These are phyloP conservation scores for Xylaria sp. DNA, from an alignment of 2,329 filamentous ascomycete genomes.

Conservation along the genomic window DNA sequence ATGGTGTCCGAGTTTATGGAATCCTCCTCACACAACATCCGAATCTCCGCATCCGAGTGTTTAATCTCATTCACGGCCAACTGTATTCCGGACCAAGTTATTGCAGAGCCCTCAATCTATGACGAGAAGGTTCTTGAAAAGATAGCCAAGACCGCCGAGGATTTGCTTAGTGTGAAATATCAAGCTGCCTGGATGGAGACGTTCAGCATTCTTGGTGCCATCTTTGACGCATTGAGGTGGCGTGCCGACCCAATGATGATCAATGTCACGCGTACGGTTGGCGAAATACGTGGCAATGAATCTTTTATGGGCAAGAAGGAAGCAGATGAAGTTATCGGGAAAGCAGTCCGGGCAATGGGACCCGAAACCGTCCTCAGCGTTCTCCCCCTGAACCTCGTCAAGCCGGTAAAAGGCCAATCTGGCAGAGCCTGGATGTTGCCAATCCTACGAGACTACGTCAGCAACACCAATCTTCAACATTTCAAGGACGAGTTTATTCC, in stretches of 20 bases:
- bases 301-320: conserved; percentile 94
- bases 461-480: conserved; percentile 83
- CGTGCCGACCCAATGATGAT: conserved; percentile 77
- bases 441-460: conserved; percentile 83
- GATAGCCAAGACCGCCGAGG: conserved; percentile 71
- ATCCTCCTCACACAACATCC: conserved; percentile 88
- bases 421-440: conserved; percentile 95
- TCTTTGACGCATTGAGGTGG: conserved; percentile 89
- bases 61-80: conserved; percentile 91
- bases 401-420: conserved; percentile 74
- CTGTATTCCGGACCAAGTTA: conserved; percentile 79
- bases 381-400: conserved; percentile 82
- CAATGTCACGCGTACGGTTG: conserved; percentile 75
- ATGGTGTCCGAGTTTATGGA: conserved; percentile 81
- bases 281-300: conserved; percentile 84
- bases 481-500: conserved; percentile 87
- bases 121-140: conserved; percentile 90
- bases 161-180: conserved; percentile 84
- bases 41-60: conserved; percentile 92
- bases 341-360: conserved; percentile 87
- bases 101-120: conserved; percentile 86
- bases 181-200: conserved; percentile 95
- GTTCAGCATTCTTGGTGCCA: conserved; percentile 82
- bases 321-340: conserved; percentile 86
- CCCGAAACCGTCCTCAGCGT: conserved; percentile 81